These are phyloP conservation scores for Sporisorium exsertum DNA, from an alignment of 1,284 basidiomycete genomes.

Conservation along the genomic window DNA sequence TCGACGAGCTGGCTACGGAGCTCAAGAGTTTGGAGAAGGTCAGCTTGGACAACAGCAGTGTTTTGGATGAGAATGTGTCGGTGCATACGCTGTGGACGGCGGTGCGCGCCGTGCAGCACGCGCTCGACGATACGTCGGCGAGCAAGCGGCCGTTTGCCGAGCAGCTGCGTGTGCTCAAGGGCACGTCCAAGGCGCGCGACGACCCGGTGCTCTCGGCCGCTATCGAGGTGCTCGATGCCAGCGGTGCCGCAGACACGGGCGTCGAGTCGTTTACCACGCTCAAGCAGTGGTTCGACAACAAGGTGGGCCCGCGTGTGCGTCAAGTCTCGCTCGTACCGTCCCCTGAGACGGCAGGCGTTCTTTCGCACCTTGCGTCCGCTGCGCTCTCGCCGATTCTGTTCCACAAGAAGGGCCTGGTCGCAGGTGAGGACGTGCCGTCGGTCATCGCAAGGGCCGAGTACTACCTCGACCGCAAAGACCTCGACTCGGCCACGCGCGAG, in stretches of 20 bases:
- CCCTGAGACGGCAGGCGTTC: conserved; percentile 84
- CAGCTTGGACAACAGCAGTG: conserved; percentile 87
- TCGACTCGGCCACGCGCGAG: conserved; percentile 90
- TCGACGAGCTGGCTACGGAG: conserved; percentile 89
- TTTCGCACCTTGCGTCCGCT: conserved; percentile 86
- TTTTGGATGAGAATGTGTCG: conserved; percentile 88
- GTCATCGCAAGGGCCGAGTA: conserved; percentile 90
- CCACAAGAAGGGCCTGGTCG: conserved; percentile 77
- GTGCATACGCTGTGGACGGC: conserved; percentile 77
- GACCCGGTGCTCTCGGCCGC: conserved; percentile 71
- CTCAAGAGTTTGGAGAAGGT: conserved; percentile 91
- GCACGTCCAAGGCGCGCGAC: conserved; percentile 73
- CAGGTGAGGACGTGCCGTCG: conserved; percentile 86
- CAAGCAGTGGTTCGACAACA: conserved; percentile 86
- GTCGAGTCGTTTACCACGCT: conserved; percentile 91
- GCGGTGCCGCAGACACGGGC: conserved; percentile 81
- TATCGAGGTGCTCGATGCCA: conserved; percentile 72
- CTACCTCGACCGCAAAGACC: conserved; percentile 88
- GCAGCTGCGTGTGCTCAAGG: conserved; percentile 83
- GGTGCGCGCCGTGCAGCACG: conserved; percentile 69
- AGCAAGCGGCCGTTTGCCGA: conserved; percentile 84
- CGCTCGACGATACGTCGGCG: conserved; percentile 74
- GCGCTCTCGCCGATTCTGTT: conserved; percentile 83
- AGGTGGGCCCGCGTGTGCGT: conserved; percentile 85
- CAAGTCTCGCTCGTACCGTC: conserved; percentile 82